Conservation (phyloP, 805 yeast genomes). For the Candida verbasci region DNA sequence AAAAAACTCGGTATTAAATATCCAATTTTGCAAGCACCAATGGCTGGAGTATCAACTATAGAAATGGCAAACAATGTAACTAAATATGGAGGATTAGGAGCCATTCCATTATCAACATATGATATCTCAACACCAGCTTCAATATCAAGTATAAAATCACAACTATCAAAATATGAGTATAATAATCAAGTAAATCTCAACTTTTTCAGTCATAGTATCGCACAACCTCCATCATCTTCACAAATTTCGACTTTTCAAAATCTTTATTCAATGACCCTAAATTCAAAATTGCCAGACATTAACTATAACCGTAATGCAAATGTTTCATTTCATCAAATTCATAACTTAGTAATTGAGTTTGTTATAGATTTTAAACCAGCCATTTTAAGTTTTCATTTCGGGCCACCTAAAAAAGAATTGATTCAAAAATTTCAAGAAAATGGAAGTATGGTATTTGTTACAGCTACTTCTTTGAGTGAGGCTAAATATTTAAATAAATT, state of each 20-base stretch:
- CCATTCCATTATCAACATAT: constrained; percentile 37
- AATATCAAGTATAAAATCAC: background rate
- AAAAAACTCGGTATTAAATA: constrained; percentile 24
- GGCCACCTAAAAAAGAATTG: constrained; percentile 32
- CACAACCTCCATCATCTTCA: too few relatives aligned
- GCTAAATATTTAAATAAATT: constrained; percentile 23
- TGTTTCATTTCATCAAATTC: constrained; percentile 27
- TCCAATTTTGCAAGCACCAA: constrained; percentile 54
- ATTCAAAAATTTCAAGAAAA: constrained; percentile 27
- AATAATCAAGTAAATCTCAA: constrained; percentile 35
- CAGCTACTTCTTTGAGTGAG: constrained; percentile 46
- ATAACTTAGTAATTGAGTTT: constrained; percentile 17
- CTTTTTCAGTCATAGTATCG: constrained; percentile 47
- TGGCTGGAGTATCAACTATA: constrained; percentile 53
- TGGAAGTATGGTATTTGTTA: constrained; percentile 41
- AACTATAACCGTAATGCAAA: too few relatives aligned
- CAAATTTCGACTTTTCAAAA: too few relatives aligned
- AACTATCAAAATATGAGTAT: background rate
- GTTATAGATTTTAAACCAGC: constrained; percentile 28
- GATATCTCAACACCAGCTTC: constrained; percentile 14
- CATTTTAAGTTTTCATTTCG: constrained; percentile 53
- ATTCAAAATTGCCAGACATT: too few relatives aligned
- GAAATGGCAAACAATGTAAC: constrained; percentile 41
- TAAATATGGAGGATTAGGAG: constrained; percentile 47
- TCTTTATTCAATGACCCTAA: too few relatives aligned